Percentiles rank a stretch among this genome's conserved stretches.
Evolutionary conservation across 331 rosid species (phyloP).

Genomic region (Pyrus hybrid): DNA sequence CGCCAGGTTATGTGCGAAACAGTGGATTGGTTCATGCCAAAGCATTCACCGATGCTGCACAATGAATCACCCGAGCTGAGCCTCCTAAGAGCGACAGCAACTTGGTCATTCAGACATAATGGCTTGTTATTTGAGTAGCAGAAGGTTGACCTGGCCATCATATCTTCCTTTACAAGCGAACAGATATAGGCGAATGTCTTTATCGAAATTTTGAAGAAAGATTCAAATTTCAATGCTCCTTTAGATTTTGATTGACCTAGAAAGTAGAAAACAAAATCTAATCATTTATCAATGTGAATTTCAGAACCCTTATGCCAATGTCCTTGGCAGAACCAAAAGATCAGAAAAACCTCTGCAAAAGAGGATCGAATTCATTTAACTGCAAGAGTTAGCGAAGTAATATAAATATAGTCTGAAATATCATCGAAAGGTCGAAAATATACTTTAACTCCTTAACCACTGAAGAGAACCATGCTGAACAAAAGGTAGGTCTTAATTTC

Average conservation of each 20-base stretch:
- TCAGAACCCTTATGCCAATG: background rate
- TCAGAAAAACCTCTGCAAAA: background rate
- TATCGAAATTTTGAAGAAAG: slow-evolving; percentile 68
- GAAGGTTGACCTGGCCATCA: slow-evolving; percentile 54
- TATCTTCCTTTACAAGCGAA: slow-evolving; percentile 66
- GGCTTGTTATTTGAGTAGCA: slow-evolving; percentile 39
- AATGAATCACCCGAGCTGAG: slow-evolving; percentile 87
- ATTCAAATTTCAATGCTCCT: slow-evolving; percentile 49
- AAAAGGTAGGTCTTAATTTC: background rate
- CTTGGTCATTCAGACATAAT: slow-evolving; percentile 71
- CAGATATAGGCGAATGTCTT: slow-evolving; percentile 80
- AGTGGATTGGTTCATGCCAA: slow-evolving; percentile 63
- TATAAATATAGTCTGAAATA: background rate
- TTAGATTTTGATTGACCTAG: slow-evolving; percentile 52
- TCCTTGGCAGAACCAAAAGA: background rate
- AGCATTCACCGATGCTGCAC: slow-evolving; percentile 58
- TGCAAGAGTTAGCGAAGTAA: background rate
- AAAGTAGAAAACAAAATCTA: slow-evolving; percentile 16
- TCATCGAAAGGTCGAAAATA: background rate
- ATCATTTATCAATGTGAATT: background rate
- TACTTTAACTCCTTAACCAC: background rate
- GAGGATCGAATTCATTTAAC: background rate
- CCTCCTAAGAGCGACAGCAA: slow-evolving; percentile 88
- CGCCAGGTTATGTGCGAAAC: slow-evolving; percentile 90
- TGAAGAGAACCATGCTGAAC: background rate